Evolutionary conservation across 2,329 filamentous ascomycete genomes (phyloP).

Genomic region (Aureobasidium sp.): DNA sequence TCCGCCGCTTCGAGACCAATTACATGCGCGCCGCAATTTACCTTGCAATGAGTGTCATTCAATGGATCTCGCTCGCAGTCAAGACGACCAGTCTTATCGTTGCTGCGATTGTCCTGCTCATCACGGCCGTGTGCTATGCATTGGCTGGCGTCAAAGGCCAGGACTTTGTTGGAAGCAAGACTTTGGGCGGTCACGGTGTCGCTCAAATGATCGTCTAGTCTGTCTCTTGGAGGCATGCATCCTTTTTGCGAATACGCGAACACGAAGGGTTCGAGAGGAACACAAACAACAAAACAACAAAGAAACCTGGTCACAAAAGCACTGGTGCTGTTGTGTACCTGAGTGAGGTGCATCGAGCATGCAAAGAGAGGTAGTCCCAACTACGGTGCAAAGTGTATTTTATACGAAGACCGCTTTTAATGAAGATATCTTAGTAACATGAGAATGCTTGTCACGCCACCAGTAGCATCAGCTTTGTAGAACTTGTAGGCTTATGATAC

Average conservation of each 20-base stretch:
- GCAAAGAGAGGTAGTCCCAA: neutral
- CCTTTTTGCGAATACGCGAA: neutral
- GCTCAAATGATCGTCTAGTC: conserved; percentile 93
- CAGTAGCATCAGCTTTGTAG: neutral
- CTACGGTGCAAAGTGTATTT: neutral
- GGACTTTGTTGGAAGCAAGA: conserved; percentile 88
- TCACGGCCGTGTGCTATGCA: conserved; percentile 74
- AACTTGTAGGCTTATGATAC: neutral
- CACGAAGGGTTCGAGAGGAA: neutral
- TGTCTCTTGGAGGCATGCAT: neutral
- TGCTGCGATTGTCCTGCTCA: conserved; percentile 68
- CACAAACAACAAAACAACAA: neutral
- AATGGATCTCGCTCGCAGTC: conserved; percentile 71
- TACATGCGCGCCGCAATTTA: conserved; percentile 94
- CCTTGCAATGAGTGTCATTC: conserved; percentile 65
- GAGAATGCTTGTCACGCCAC: neutral
- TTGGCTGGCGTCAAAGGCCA: conserved; percentile 74
- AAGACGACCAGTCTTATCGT: conserved; percentile 68
- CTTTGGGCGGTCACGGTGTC: conserved; percentile 83
- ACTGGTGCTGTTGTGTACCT: neutral
- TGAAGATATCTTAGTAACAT: neutral
- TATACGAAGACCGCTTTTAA: neutral
- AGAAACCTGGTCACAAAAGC: neutral
- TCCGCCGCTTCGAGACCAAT: conserved; percentile 90
- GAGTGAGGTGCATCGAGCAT: neutral